phyloP scores from a whole-genome alignment of 208 protist species.

The Trypanosoma boissoni region DNA sequence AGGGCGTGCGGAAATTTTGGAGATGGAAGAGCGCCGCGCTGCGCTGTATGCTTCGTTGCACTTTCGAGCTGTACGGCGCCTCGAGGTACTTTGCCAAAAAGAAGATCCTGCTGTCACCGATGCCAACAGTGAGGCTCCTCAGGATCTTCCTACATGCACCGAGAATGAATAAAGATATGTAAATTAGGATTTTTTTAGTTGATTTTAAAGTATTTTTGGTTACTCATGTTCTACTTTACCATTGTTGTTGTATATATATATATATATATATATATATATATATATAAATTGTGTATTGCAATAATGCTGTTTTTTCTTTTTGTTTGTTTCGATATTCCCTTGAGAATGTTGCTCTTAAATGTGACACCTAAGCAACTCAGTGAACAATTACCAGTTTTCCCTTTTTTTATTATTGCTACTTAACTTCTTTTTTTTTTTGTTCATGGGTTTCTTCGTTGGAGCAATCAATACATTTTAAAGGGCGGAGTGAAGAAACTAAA shows the following conservation, averaged over 20 bases:
- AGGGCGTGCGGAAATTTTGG: not conserved
- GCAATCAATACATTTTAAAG: too few species aligned
- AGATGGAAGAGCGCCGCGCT: conserved; percentile 8
- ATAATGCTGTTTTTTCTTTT: not conserved
- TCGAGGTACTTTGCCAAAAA: not conserved
- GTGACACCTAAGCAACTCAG: too few species aligned
- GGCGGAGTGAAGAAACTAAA: too few species aligned
- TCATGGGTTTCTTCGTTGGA: not conserved
- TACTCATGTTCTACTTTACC: not conserved
- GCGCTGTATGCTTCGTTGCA: conserved; percentile 14
- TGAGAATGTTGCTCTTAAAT: too few species aligned
- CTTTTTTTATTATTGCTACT: conserved; percentile 12
- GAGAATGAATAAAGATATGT: too few species aligned
- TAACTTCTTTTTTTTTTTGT: not conserved
- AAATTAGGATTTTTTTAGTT: too few species aligned
- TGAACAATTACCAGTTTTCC: too few species aligned
- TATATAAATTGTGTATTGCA: not conserved
- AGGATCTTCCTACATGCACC: too few species aligned
- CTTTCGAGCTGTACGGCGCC: not conserved
- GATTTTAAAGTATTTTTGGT: conserved; percentile 13
- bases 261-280: conserved; percentile 1
- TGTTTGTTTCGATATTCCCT: too few species aligned
- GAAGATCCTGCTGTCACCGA: too few species aligned
- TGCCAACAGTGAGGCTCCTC: too few species aligned
- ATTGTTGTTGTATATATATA: not conserved